phyloP scores from a whole-genome alignment of 1,284 basidiomycete genomes.

The Vanrija pseudolonga region DNA sequence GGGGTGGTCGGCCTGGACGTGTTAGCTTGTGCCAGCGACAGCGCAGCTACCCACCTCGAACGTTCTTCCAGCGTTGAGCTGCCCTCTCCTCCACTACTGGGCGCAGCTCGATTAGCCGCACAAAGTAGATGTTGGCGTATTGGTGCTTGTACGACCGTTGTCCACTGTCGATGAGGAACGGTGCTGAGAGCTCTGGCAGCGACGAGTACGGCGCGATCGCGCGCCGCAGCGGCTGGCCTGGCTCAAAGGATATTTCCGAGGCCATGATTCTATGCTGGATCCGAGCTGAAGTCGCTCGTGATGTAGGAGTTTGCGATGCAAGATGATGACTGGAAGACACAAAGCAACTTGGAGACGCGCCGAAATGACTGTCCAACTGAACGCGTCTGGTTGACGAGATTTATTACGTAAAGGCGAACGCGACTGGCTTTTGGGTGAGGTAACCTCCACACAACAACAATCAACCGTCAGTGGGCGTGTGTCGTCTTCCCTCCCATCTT shows the following conservation, averaged over 20 bases:
- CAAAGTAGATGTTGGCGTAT: constrained; percentile 90
- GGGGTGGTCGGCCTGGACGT: constrained; percentile 61
- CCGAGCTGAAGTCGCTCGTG: not conserved
- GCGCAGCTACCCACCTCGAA: constrained; percentile 54
- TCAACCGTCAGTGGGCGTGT: not conserved
- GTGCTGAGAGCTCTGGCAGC: constrained; percentile 43
- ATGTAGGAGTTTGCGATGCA: too few species aligned
- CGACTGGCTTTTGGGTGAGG: constrained; percentile 3
- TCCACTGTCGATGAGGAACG: constrained; percentile 44
- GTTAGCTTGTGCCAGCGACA: not conserved
- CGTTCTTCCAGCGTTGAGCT: constrained; percentile 60
- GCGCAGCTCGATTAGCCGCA: constrained; percentile 65
- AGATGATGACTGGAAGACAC: too few species aligned
- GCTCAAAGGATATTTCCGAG: constrained; percentile 5
- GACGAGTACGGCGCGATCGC: constrained; percentile 34
- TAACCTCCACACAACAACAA: constrained; percentile 3
- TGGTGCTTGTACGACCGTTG: constrained; percentile 63
- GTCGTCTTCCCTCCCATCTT: not conserved
- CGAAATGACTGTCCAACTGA: not conserved
- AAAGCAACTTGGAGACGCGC: too few species aligned
- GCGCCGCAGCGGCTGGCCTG: constrained; percentile 13
- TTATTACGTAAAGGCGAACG: not conserved
- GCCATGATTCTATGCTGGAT: constrained; percentile 6
- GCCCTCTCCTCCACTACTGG: constrained; percentile 64
- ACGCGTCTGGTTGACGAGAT: constrained; percentile 2